These are phyloP conservation scores for Rubroboletus satanas DNA, from an alignment of 768 basidiomycete species.

Conservation along the genomic window DNA sequence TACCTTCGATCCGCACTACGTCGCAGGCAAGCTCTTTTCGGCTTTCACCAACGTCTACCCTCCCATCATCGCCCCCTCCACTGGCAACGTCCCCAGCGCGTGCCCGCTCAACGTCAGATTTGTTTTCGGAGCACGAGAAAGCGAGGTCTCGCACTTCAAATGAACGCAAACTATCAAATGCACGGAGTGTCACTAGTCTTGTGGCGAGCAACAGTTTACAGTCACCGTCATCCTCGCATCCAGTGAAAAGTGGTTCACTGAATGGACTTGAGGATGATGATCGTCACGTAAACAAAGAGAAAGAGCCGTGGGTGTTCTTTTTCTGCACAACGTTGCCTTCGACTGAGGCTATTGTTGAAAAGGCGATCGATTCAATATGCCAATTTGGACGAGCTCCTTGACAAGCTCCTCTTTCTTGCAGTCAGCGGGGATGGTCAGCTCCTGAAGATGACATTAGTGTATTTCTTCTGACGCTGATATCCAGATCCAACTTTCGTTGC, in stretches of 20 bases:
- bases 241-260: slow-evolving; percentile 9
- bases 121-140: slow-evolving; percentile 42
- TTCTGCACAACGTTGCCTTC: background rate
- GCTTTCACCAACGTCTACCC: slow-evolving; percentile 33
- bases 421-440: slow-evolving; percentile 78
- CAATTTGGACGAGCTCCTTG: slow-evolving; percentile 72
- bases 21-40: slow-evolving; percentile 29
- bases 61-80: slow-evolving; percentile 37
- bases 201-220: slow-evolving; percentile 18
- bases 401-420: slow-evolving; percentile 77
- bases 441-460: slow-evolving; percentile 1
- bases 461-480: slow-evolving; percentile 10
- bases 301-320: slow-evolving; percentile 46
- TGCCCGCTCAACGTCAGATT: slow-evolving; percentile 53
- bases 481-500: slow-evolving; percentile 73
- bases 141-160: slow-evolving; percentile 25
- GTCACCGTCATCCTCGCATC: slow-evolving; percentile 15
- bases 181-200: slow-evolving; percentile 28
- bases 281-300: slow-evolving; percentile 35
- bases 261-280: slow-evolving; percentile 26
- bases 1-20: slow-evolving; percentile 31
- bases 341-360: slow-evolving; percentile 12
- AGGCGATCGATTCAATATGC: slow-evolving; percentile 67
- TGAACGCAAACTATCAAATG: slow-evolving; percentile 30
- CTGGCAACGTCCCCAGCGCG: slow-evolving; percentile 47